Percentiles rank a stretch among this genome's conserved stretches.
Conservation (phyloP, 257 asterid genomes). For the Cynanchum wilfordii region DNA sequence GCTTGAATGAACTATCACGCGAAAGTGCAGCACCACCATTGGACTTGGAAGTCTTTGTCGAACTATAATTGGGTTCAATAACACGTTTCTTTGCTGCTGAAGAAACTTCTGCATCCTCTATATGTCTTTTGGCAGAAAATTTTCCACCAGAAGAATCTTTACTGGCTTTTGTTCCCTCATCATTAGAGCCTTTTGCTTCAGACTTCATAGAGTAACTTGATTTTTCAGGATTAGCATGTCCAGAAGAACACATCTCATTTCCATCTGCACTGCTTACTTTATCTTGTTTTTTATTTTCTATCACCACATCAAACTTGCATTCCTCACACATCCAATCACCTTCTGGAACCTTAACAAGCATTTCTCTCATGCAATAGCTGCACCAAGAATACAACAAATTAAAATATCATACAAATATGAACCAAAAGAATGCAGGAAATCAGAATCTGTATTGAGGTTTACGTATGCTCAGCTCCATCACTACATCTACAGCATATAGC, state of each 20-base stretch:
- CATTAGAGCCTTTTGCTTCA: conserved; percentile 34
- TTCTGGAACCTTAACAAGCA: conserved; percentile 65
- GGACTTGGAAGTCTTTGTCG: conserved; percentile 42
- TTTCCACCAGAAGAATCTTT: conserved; percentile 7
- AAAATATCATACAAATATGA: conserved; percentile 17
- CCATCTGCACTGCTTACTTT: conserved; percentile 26
- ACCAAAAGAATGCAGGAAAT: background rate
- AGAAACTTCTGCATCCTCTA: conserved; percentile 70
- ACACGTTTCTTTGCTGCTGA: conserved; percentile 55
- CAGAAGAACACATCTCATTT: conserved; percentile 33
- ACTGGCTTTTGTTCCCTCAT: conserved; percentile 15
- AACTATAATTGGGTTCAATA: conserved; percentile 42
- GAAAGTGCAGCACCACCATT: conserved; percentile 41
- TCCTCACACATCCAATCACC: conserved; percentile 96
- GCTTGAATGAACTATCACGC: conserved; percentile 58
- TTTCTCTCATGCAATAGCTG: conserved; percentile 88
- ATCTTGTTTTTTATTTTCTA: conserved; percentile 36
- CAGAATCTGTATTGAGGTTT: conserved; percentile 21
- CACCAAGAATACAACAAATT: conserved; percentile 15
- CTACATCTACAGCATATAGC: conserved; percentile 80
- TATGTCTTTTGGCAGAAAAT: conserved; percentile 47
- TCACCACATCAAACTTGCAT: conserved; percentile 42
- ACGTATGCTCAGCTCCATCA: conserved; percentile 99
- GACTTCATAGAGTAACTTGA: conserved; percentile 16
- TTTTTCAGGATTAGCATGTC: conserved; percentile 44